phyloP scores from a whole-genome alignment of 2,329 filamentous ascomycete genomes.

The Clonostachys rhizophaga region DNA sequence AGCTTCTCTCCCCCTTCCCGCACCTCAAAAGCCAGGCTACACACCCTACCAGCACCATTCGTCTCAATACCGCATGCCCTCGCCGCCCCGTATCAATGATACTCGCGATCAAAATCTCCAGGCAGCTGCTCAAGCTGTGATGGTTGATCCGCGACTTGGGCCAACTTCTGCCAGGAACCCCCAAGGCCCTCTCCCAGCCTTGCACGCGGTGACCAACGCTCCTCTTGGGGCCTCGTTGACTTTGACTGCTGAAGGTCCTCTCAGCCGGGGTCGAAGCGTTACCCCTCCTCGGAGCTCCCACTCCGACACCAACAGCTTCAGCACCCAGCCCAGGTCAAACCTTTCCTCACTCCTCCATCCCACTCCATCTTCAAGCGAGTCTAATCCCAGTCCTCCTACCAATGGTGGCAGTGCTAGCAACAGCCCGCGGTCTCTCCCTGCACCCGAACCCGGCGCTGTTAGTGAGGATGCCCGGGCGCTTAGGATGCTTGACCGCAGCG shows the following conservation, averaged over 20 bases:
- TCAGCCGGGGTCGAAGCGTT: conserved; percentile 38
- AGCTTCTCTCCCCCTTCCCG: conserved; percentile 24
- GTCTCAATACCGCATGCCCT: conserved; percentile 20
- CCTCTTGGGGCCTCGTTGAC: conserved; percentile 15
- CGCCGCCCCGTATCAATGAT: conserved; percentile 26
- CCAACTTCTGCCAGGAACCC: conserved; percentile 25
- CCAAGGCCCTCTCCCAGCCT: conserved; percentile 37
- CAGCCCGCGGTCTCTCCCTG: conserved; percentile 16
- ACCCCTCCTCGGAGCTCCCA: conserved; percentile 40
- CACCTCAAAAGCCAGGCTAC: conserved; percentile 21
- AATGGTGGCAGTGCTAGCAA: conserved; percentile 36
- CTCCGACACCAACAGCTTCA: conserved; percentile 18
- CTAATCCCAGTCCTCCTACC: conserved; percentile 24
- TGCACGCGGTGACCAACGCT: conserved; percentile 24
- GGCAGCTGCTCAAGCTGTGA: conserved; percentile 32
- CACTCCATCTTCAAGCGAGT: conserved; percentile 42
- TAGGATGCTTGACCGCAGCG: conserved; percentile 55
- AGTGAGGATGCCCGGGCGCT: conserved; percentile 62
- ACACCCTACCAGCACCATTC: conserved; percentile 23
- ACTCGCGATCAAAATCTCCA: conserved; percentile 40
- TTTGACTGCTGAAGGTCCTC: conserved; percentile 30
- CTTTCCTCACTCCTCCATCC: conserved; percentile 41
- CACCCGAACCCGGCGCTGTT: conserved; percentile 33
- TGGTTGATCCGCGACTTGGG: conserved; percentile 29
- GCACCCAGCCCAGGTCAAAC: conserved; percentile 31